Evolutionary conservation across 2,329 filamentous ascomycete species (phyloP).

Genomic region (Hirsutella thompsonii): DNA sequence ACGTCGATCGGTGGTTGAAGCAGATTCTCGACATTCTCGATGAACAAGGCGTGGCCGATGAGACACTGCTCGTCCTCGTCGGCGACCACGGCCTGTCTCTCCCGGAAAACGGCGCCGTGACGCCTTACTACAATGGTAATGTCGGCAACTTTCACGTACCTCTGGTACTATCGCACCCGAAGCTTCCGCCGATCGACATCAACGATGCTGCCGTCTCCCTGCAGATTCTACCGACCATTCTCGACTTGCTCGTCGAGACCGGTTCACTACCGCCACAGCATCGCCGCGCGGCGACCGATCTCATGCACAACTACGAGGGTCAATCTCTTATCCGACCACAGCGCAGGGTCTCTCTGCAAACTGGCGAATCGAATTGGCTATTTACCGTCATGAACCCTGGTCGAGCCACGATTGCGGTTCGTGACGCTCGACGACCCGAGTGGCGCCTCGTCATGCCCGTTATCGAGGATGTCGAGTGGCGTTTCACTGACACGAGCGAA

Average conservation of each 20-base stretch:
- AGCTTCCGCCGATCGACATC: constrained; percentile 18
- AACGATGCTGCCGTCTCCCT: constrained; percentile 17
- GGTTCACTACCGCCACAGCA: constrained; percentile 15
- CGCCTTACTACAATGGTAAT: constrained; percentile 19
- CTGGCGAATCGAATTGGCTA: constrained; percentile 12
- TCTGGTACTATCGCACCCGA: constrained; percentile 19
- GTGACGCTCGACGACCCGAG: constrained; percentile 8
- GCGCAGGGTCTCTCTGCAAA: constrained; percentile 7
- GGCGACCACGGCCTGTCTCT: constrained; percentile 21
- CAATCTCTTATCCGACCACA: constrained; percentile 20
- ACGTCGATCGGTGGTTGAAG: constrained; percentile 19
- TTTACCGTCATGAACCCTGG: constrained; percentile 14
- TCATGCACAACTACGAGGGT: constrained; percentile 21
- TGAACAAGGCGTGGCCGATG: constrained; percentile 16
- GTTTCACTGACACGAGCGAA: constrained; percentile 14
- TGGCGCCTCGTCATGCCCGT: constrained; percentile 13
- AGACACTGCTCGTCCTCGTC: constrained; percentile 18
- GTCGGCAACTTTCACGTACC: constrained; percentile 21
- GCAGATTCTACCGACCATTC: constrained; percentile 20
- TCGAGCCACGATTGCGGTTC: constrained; percentile 10
- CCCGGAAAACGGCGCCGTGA: constrained; percentile 16
- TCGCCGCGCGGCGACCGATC: constrained; percentile 12
- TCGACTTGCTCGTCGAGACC: constrained; percentile 20
- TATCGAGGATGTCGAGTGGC: constrained; percentile 15
- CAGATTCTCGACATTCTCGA: constrained; percentile 16